phyloP scores from a whole-genome alignment of 352 stramenopile species.

The Globisporangium nunn region DNA sequence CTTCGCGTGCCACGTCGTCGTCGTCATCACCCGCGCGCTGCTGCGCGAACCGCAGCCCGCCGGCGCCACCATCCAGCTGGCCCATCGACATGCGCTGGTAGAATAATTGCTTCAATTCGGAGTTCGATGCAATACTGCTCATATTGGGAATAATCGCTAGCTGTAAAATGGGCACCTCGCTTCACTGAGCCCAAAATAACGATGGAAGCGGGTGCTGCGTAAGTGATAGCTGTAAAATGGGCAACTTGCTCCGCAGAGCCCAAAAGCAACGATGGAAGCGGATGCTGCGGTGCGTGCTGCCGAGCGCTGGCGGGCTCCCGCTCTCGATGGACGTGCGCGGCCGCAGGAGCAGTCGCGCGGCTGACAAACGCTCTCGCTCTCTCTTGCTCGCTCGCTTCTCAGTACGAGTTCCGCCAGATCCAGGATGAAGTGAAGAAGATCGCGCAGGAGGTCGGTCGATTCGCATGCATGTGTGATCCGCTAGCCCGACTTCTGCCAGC shows the following conservation, averaged over 20 bases:
- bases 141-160: too few species aligned
- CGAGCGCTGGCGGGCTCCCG: neutral
- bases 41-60: conserved; percentile 59
- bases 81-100: too few species aligned
- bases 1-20: conserved; percentile 13
- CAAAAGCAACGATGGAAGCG: neutral
- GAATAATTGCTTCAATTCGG: too few species aligned
- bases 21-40: conserved; percentile 30
- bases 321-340: neutral
- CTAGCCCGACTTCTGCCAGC: too few species aligned
- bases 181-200: too few species aligned
- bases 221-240: too few species aligned
- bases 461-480: too few species aligned
- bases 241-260: too few species aligned
- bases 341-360: too few species aligned
- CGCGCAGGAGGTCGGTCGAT: conserved; percentile 37
- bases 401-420: conserved; percentile 84
- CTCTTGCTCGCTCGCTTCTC: neutral
- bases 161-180: too few species aligned
- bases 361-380: neutral
- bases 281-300: neutral
- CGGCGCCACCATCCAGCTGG: conserved; percentile 12
- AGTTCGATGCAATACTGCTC: too few species aligned
- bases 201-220: too few species aligned
- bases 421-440: conserved; percentile 87